Evolutionary conservation across 2,329 filamentous ascomycete species (phyloP), one percentile per base, ranked within the genome.

Genomic region (Pleoardoris graminearum): DNA sequence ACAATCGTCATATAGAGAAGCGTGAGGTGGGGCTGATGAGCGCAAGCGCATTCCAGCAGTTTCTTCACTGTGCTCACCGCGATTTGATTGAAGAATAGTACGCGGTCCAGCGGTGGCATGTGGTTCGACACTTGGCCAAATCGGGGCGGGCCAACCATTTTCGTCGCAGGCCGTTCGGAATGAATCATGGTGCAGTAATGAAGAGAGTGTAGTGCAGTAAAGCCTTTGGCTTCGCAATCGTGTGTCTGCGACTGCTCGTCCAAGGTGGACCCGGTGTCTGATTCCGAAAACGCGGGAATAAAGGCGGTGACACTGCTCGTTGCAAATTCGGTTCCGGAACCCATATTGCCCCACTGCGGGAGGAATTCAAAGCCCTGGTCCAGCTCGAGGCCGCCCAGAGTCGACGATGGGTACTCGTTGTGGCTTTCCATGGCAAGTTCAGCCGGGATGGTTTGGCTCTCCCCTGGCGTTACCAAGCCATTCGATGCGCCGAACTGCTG

Each of bases 211-310:
- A 51, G 19, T n/a, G 33, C 33, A 2, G 33, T 8, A 7, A 51
- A 5, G 12, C 38, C 48, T 25, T 46, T 45, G n/a, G 41, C 41
- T 33, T 51, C 41, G 33, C 48, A 51, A 25, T 51, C 48, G 19
- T 51, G 48, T 10, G 41, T 6, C 2, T 21, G 17, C 2, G 41
- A 33, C 30, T n/a, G 8, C 14, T 22, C 23, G 12, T 16, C 22
- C 8, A 30, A 11, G 12, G 39, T 32, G 11, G 33, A 21, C 21
- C 29, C 21, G 21, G 35, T 27, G 25, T n/a, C 32, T 29, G 46
- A 11, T 12, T 39, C 46, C 21, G 17, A 30, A 19, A 27, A 32
- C 12, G 16, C 27, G 22, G 23, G 11, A n/a, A 25, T 41, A 10
- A 29, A 21, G 16, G 32, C 43, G 19, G 16, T 41, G 27, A 11